Evolutionary conservation across 345 rosid genomes (phyloP).

Genomic region (Nephelium lappaceum): DNA sequence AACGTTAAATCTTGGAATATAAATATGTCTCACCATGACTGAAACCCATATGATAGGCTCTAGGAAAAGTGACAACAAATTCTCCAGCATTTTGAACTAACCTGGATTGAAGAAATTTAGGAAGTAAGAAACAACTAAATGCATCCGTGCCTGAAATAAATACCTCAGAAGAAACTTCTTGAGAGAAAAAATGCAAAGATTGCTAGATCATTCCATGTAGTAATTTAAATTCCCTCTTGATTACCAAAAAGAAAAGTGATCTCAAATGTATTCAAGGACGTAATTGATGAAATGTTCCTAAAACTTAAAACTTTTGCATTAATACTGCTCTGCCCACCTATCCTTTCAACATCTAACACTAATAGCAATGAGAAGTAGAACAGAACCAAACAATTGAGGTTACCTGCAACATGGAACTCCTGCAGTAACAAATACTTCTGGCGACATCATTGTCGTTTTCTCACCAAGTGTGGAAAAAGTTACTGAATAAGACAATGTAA

Average conservation of each 20-base stretch:
- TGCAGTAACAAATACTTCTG: conserved; percentile 85
- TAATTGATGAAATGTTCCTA: neutral
- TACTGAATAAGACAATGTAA: conserved; percentile 49
- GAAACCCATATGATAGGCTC: conserved; percentile 99
- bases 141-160: neutral
- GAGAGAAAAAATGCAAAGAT: neutral
- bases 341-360: neutral
- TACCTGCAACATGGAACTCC: conserved; percentile 99
- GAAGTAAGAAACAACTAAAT: conserved; percentile 19
- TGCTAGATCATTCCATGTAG: conserved; percentile 4
- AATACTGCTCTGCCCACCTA: neutral
- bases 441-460: conserved; percentile 98
- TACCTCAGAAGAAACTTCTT: neutral
- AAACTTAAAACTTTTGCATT: neutral
- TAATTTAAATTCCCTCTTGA: neutral
- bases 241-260: neutral
- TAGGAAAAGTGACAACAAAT: conserved; percentile 94
- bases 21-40: conserved; percentile 74
- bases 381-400: conserved; percentile 30
- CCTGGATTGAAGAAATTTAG: conserved; percentile 41
- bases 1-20: conserved; percentile 9
- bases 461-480: conserved; percentile 89
- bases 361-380: conserved; percentile 15
- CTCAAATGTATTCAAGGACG: neutral
- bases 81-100: conserved; percentile 95